A percentile compares a stretch with the other conserved stretches of the same genome.
Evolutionary conservation across 148 eudicot genomes (phyloP).

Genomic region (Camellia sinensis): DNA sequence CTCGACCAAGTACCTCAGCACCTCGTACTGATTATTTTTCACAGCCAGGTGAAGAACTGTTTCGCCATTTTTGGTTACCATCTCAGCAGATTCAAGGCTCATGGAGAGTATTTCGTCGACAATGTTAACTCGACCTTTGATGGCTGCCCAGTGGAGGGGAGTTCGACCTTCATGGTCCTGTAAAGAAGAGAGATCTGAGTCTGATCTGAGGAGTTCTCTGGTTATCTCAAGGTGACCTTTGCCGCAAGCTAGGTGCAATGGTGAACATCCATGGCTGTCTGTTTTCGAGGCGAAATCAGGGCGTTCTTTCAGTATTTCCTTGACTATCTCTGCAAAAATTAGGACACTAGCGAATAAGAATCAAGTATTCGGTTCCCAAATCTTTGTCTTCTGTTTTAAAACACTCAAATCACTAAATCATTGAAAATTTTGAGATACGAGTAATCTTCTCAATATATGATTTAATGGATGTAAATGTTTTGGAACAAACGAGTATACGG

Average conservation of each 20-base stretch:
- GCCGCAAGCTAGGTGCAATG: conserved; percentile 27
- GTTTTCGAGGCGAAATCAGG: conserved; percentile 25
- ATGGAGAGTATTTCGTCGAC: conserved; percentile 20
- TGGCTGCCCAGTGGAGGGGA: conserved; percentile 29
- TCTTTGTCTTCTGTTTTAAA: no score
- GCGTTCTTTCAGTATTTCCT: conserved; percentile 19
- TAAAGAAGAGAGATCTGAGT: conserved; percentile 18
- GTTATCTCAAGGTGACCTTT: conserved; percentile 24
- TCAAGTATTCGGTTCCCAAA: no score
- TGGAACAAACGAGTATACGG: no score
- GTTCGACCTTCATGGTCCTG: conserved; percentile 25
- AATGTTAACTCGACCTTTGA: conserved; percentile 24
- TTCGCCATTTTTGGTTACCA: conserved; percentile 19
- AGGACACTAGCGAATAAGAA: no score
- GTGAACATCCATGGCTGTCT: conserved; percentile 15
- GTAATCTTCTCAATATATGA: no score
- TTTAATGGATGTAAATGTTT: no score
- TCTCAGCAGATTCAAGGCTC: conserved; percentile 24
- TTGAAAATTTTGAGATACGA: no score
- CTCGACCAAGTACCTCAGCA: conserved; percentile 20
- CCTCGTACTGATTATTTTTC: conserved; percentile 27
- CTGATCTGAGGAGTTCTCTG: conserved; percentile 21
- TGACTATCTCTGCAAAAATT: conserved; percentile 19
- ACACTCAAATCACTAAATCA: no score
- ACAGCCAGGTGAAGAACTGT: conserved; percentile 33